Evolutionary conservation across 345 rosid genomes (phyloP).

Genomic region (Rhodomyrtus tomentosa): DNA sequence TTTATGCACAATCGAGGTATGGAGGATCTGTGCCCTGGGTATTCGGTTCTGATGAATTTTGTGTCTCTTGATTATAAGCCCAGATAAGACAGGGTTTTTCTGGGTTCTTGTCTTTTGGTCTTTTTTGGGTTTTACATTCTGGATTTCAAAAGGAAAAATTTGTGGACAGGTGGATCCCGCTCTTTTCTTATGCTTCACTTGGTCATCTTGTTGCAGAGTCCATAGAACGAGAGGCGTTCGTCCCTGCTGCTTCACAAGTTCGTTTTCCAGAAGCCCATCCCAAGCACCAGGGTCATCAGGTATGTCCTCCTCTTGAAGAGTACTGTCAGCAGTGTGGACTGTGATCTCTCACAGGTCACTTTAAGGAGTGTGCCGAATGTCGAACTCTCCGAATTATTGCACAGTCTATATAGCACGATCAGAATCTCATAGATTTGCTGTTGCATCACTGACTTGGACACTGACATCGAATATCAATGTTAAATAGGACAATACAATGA

Average conservation of each 20-base stretch:
- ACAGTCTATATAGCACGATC: neutral
- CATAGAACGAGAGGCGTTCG: constrained; percentile 31
- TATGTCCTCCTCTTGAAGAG: neutral
- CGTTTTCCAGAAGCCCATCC: constrained; percentile 1
- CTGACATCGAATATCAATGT: neutral
- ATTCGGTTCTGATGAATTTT: neutral
- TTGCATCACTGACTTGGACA: neutral
- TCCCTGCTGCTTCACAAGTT: constrained; percentile 19
- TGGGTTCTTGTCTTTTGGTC: neutral
- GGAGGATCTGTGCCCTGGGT: neutral
- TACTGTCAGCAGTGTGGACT: too few relatives aligned
- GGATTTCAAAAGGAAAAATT: neutral
- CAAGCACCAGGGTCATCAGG: constrained; percentile 14
- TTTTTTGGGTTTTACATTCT: neutral
- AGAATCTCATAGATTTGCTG: neutral
- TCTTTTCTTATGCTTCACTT: constrained; percentile 33
- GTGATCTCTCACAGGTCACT: neutral
- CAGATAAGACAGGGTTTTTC: neutral
- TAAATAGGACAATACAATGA: neutral
- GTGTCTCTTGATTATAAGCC: neutral
- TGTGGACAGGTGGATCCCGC: constrained; percentile 5
- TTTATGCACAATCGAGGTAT: neutral
- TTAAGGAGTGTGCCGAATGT: neutral
- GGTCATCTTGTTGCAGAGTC: neutral
- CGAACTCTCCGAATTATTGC: neutral